These are phyloP conservation scores for Euryodendron excelsum DNA, from an alignment of 148 eudicot genomes.

Conservation along the genomic window DNA sequence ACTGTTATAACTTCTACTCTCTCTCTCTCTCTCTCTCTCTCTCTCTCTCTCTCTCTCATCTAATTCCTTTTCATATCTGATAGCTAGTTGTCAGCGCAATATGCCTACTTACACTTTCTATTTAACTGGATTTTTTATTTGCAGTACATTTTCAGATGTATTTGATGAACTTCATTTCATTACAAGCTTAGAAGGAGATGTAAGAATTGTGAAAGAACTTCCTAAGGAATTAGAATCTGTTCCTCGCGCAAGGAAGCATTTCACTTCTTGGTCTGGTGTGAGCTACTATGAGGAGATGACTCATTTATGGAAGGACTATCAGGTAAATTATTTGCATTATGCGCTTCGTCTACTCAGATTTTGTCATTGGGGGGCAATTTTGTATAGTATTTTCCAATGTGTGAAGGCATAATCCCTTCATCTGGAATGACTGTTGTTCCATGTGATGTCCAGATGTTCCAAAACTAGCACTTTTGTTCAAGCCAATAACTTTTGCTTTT, in stretches of 20 bases:
- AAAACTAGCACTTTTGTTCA: too few species aligned
- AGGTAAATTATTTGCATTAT: conserved; percentile 36
- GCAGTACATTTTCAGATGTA: conserved; percentile 77
- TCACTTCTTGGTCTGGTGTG: conserved; percentile 77
- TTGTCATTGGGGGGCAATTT: too few species aligned
- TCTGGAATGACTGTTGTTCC: too few species aligned
- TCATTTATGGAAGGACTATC: conserved; percentile 69
- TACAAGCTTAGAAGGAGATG: conserved; percentile 59
- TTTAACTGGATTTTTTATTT: conserved; percentile 20
- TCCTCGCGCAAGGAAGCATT: conserved; percentile 93
- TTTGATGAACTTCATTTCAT: conserved; percentile 77
- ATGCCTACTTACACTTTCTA: conserved; percentile 9
- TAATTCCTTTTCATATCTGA: neutral
- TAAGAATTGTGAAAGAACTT: conserved; percentile 69
- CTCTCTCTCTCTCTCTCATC: neutral
- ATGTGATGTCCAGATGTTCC: too few species aligned
- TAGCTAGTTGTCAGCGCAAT: neutral
- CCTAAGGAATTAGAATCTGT: conserved; percentile 64
- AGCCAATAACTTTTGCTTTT: neutral
- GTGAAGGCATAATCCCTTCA: too few species aligned
- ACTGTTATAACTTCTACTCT: conserved; percentile 1
- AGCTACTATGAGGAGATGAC: conserved; percentile 81
- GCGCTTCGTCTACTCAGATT: neutral
- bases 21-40: conserved; percentile 9
- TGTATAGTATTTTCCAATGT: too few species aligned